Evolutionary conservation across 306 rosid genomes (phyloP), one percentile per base, ranked within the genome.

Genomic region (Acacia acuminata): DNA sequence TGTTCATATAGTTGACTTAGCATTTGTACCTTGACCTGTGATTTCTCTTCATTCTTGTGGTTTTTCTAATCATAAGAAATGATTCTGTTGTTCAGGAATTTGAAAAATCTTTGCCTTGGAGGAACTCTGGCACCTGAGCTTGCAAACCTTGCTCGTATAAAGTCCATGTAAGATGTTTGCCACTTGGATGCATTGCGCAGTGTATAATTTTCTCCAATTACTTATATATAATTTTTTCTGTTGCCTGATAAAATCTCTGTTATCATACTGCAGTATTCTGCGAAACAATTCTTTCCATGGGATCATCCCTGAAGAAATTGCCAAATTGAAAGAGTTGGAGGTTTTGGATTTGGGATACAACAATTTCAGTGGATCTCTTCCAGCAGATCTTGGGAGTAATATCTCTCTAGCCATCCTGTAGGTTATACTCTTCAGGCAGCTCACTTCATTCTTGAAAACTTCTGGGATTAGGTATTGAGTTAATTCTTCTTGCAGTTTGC

Each of bases 281-380:
- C 92, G 97, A 72, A 96, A 96, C 84, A 96, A 96, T 69, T 91
- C 93, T 75, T 88, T 96, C 81, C 77, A 70, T 0, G 98, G 99
- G 51, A 69, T 34, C 73, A 90, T 96, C 82, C 99, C 97, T 8
- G 85, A 82, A 71, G 94, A 80, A 81, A 83, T 96, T 24, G 86
- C 77, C 7, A 77, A 85, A 77, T 81, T 96, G 89, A 84, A 90
- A 67, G 98, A 91, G 75, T 88, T 94, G 82, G 99, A 94, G 90
- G 88, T 89, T 86, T 88, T 96, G 71, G 99, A 96, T 90, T 89
- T 96, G 86, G 96, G 99, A 84, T 91, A 78, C 89, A 94, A 96
- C 84, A 86, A 91, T 83, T 92, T 93, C 85, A 87, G 82, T 9
- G 97, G 94, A 76, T 83, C 91, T 25, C 71, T 90, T 56, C 96